Evolutionary conservation across 805 yeast genomes (phyloP).

Genomic region (Barnettozyma californica): DNA sequence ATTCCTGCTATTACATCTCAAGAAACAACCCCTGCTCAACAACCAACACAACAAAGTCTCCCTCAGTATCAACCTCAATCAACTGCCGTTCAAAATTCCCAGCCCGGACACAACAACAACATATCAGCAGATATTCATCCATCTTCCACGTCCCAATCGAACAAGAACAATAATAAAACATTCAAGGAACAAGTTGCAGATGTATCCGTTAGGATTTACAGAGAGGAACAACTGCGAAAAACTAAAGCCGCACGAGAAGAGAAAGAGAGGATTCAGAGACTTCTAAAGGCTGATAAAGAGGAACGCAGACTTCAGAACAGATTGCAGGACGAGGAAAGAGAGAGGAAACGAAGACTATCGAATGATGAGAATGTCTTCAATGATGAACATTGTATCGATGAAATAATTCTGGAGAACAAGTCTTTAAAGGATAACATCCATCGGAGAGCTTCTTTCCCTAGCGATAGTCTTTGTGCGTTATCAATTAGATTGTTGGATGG

Average conservation of each 20-base stretch:
- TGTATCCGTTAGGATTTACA: constrained; percentile 31
- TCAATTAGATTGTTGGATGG: constrained; percentile 71
- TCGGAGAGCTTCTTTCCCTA: constrained; percentile 8
- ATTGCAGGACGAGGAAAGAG: constrained; percentile 13
- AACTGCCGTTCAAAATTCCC: constrained; percentile 3
- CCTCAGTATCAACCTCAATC: constrained; percentile 2
- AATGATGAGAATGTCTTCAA: constrained; percentile 23
- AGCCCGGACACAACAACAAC: not conserved
- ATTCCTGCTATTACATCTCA: constrained; percentile 3
- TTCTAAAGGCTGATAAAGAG: constrained; percentile 47
- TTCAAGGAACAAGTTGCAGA: constrained; percentile 39
- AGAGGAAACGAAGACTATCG: constrained; percentile 19
- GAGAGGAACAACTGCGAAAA: constrained; percentile 33
- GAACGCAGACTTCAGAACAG: constrained; percentile 34
- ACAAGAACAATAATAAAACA: constrained; percentile 14
- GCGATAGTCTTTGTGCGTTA: constrained; percentile 33
- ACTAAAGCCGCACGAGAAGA: constrained; percentile 41
- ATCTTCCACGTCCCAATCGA: not conserved
- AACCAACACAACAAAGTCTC: not conserved
- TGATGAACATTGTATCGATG: constrained; percentile 23
- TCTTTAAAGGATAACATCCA: constrained; percentile 19
- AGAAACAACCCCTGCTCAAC: constrained; percentile 6
- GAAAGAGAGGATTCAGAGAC: constrained; percentile 45
- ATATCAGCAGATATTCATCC: not conserved
- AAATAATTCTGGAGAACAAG: constrained; percentile 18